These are phyloP conservation scores for Agrostemma githago DNA, from an alignment of 148 eudicot species.

Conservation along the genomic window DNA sequence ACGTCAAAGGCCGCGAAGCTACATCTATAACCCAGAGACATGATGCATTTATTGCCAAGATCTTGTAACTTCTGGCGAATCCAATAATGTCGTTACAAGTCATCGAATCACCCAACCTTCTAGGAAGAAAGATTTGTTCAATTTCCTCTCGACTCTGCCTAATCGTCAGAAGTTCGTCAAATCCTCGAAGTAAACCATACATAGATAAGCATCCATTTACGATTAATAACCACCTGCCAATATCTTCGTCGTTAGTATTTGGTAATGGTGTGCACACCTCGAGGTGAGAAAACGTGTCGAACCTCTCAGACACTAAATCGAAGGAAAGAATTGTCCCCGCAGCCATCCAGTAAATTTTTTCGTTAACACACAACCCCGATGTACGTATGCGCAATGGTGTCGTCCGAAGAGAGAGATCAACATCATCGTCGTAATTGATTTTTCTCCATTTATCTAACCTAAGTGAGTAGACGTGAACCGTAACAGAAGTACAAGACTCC, in stretches of 20 bases:
- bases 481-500: too few species aligned
- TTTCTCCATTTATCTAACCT: neutral
- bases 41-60: neutral
- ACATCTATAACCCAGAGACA: neutral
- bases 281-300: constrained; percentile 2
- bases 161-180: neutral
- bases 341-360: too few species aligned
- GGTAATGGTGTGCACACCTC: neutral
- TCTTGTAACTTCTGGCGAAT: neutral
- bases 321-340: constrained; percentile 3
- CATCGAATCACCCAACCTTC: neutral
- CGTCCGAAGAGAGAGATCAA: too few species aligned
- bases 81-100: neutral
- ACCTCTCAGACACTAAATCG: constrained; percentile 14
- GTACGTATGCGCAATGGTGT: too few species aligned
- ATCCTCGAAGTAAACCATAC: neutral
- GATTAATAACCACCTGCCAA: neutral
- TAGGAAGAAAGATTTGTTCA: neutral
- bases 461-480: too few species aligned
- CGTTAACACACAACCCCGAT: too few species aligned
- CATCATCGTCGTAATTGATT: neutral
- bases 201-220: constrained; percentile 14
- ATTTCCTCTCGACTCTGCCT: neutral
- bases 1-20: too few species aligned
- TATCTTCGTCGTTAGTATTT: neutral